A percentile compares a stretch with the other conserved stretches of the same genome.
These are phyloP conservation scores for Diaporthe sp. DNA, from an alignment of 2,329 filamentous ascomycete genomes.

Conservation along the genomic window DNA sequence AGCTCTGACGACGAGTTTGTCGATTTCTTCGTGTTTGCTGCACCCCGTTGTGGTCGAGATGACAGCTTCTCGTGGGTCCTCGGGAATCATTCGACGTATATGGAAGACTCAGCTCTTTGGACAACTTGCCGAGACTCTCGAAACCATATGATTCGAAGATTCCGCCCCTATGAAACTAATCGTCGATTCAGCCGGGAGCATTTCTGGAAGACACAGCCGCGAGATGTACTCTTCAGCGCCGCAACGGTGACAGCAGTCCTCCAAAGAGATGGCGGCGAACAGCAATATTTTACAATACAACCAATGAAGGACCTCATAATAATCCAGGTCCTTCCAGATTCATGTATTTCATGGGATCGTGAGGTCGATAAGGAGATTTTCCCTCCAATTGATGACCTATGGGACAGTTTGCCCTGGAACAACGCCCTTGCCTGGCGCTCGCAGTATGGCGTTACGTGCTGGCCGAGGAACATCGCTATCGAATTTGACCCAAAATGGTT, in stretches of 20 bases:
- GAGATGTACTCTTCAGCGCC: not conserved
- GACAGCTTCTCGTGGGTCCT: not conserved
- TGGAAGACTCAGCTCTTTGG: slow-evolving; percentile 1
- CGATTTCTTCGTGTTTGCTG: not conserved
- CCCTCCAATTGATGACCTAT: not conserved
- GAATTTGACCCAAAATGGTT: not conserved
- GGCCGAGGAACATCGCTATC: not conserved
- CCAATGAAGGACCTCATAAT: not conserved
- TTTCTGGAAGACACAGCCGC: not conserved
- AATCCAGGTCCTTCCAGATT: not conserved
- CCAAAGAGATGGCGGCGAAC: not conserved
- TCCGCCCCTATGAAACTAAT: not conserved
- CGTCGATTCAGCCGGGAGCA: not conserved
- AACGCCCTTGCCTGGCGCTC: not conserved
- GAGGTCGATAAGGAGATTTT: not conserved
- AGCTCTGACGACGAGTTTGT: not conserved
- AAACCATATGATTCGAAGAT: not conserved
- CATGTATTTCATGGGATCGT: not conserved
- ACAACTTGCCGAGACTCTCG: not conserved
- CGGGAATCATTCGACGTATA: not conserved
- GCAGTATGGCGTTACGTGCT: not conserved
- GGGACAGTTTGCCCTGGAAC: not conserved
- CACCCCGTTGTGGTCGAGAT: not conserved
- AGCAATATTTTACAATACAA: not conserved
- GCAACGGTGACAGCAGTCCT: not conserved